phyloP scores from a whole-genome alignment of 306 rosid species.

The Argentina anserina region DNA sequence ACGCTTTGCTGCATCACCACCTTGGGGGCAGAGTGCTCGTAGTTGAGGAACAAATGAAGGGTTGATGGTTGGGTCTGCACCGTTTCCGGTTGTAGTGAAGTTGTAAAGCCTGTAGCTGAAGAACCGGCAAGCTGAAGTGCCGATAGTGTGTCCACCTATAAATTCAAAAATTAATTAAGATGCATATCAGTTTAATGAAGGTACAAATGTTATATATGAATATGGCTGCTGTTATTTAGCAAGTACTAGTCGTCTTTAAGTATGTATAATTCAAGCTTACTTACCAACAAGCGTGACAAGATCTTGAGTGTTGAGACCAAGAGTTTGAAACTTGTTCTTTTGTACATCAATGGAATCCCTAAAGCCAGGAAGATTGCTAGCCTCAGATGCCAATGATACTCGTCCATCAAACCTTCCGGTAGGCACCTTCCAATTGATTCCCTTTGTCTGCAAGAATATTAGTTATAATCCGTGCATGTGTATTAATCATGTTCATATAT shows the following conservation, averaged over 20 bases:
- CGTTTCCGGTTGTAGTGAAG: constrained; percentile 33
- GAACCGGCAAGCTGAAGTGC: constrained; percentile 46
- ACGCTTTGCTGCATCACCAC: constrained; percentile 29
- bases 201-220: neutral
- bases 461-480: neutral
- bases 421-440: constrained; percentile 12
- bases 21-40: constrained; percentile 50
- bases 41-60: constrained; percentile 42
- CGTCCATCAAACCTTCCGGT: constrained; percentile 16
- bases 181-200: neutral
- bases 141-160: constrained; percentile 65
- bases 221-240: neutral
- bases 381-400: constrained; percentile 10
- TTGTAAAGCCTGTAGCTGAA: constrained; percentile 48
- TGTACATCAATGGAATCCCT: neutral
- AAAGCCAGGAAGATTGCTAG: constrained; percentile 3
- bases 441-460: constrained; percentile 4
- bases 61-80: constrained; percentile 46
- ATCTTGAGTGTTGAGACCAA: constrained; percentile 14
- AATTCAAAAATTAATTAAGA: neutral
- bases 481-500: neutral
- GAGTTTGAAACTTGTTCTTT: constrained; percentile 6
- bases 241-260: neutral
- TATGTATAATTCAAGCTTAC: neutral
- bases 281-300: constrained; percentile 20